These are phyloP conservation scores for Phenoliferia sp. DNA, from an alignment of 1,284 basidiomycete genomes.

Conservation along the genomic window DNA sequence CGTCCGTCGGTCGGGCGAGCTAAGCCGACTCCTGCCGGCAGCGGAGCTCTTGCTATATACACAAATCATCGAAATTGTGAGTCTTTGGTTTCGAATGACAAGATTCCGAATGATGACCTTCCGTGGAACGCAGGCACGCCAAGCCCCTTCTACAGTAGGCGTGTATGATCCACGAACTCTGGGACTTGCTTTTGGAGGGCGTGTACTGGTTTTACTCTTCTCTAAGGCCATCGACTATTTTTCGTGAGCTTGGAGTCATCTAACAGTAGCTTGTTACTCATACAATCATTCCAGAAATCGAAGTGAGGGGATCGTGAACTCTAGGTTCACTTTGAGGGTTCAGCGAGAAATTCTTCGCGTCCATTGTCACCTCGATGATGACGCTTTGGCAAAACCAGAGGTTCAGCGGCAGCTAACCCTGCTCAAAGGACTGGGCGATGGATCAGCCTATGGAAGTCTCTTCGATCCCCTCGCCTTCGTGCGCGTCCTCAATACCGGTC, in stretches of 20 bases:
- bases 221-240: background rate
- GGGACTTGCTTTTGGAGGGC: background rate
- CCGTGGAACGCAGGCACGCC: background rate
- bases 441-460: background rate
- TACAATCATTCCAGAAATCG: no score
- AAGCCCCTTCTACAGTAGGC: background rate
- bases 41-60: background rate
- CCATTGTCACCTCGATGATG: background rate
- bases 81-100: no score
- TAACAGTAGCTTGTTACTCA: no score
- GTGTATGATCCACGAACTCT: background rate
- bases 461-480: background rate
- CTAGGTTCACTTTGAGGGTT: background rate
- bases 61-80: background rate
- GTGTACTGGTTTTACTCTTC: background rate
- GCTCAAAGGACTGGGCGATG: background rate
- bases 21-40: no score
- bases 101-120: background rate
- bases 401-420: background rate
- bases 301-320: background rate
- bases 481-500: background rate
- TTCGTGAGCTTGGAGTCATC: no score
- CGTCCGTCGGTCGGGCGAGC: no score
- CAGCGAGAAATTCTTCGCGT: background rate
- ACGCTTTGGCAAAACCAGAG: background rate